Percentiles rank a stretch among this genome's conserved stretches.
Evolutionary conservation across 768 basidiomycete species (phyloP).

Genomic region (Megacollybia marginata): DNA sequence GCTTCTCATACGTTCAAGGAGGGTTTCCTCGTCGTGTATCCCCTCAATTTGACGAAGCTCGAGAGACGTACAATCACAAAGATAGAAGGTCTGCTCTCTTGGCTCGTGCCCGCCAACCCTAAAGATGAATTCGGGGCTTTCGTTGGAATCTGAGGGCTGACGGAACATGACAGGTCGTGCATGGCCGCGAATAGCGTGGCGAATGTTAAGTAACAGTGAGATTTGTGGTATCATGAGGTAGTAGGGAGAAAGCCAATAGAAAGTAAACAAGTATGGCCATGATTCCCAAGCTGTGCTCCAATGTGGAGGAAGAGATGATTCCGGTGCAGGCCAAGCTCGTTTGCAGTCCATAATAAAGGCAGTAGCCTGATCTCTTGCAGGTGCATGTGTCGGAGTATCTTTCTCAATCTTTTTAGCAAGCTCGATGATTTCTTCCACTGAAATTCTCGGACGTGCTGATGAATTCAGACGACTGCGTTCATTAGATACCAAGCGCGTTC

Average conservation of each 20-base stretch:
- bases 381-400: background rate
- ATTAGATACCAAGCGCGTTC: no score
- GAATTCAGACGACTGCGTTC: no score
- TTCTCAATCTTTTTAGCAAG: no score
- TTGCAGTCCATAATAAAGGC: slow-evolving; percentile 7
- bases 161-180: slow-evolving; percentile 25
- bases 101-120: slow-evolving; percentile 26
- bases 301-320: slow-evolving; percentile 17
- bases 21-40: background rate
- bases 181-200: slow-evolving; percentile 21
- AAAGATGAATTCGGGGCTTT: slow-evolving; percentile 8
- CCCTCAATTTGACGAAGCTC: slow-evolving; percentile 15
- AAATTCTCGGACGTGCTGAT: no score
- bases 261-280: slow-evolving; percentile 22
- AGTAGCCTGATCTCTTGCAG: background rate
- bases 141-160: background rate
- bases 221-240: slow-evolving; percentile 29
- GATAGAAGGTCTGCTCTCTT: slow-evolving; percentile 19
- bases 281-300: slow-evolving; percentile 25
- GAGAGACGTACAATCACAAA: slow-evolving; percentile 31
- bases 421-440: no score
- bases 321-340: slow-evolving; percentile 18
- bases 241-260: slow-evolving; percentile 26
- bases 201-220: slow-evolving; percentile 26
- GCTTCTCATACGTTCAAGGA: slow-evolving; percentile 1